These are phyloP conservation scores for Solanum raphanifolium DNA, from an alignment of 257 asterid genomes.

Conservation along the genomic window DNA sequence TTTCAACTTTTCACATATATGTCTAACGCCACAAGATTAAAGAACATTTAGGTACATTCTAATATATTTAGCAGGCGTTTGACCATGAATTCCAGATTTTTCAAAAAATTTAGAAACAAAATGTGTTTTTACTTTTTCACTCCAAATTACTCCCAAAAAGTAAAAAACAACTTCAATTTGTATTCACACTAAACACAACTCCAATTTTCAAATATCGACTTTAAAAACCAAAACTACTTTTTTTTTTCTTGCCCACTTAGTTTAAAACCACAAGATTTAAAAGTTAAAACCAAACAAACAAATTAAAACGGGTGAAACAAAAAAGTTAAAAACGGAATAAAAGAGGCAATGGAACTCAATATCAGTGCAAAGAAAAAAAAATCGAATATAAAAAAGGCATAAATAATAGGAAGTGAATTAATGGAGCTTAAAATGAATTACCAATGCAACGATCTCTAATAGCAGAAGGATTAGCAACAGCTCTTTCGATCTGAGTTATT, in stretches of 20 bases:
- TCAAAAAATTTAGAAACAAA: too few relatives aligned
- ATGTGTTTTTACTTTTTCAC: too few relatives aligned
- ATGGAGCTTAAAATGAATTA: not conserved
- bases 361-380: not conserved
- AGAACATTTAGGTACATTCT: not conserved
- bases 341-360: not conserved
- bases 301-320: not conserved
- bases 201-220: not conserved
- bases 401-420: not conserved
- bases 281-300: not conserved
- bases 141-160: not conserved
- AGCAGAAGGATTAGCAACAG: slow-evolving; percentile 38
- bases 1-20: not conserved
- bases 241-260: not conserved
- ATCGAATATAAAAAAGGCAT: not conserved
- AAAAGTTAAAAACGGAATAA: not conserved
- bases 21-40: not conserved
- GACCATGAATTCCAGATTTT: not conserved
- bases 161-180: not conserved
- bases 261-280: not conserved
- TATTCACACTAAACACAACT: not conserved
- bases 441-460: slow-evolving; percentile 48
- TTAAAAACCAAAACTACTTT: not conserved
- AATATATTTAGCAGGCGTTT: not conserved
- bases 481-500: slow-evolving; percentile 81